Conservation (phyloP, 352 stramenopile species). For the Phytophthora idaei region DNA sequence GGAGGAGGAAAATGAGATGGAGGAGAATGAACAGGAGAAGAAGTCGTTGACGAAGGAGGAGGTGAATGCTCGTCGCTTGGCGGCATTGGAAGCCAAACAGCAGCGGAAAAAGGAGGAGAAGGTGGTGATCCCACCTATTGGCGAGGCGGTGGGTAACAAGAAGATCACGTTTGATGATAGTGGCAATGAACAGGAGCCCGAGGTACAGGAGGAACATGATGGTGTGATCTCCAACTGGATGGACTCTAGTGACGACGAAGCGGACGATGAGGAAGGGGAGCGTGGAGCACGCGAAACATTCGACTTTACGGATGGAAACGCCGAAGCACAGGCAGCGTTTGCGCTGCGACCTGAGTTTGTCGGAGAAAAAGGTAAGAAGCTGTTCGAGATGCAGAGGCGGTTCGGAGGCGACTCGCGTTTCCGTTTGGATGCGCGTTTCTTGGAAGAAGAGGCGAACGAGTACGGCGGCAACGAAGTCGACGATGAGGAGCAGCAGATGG, state of each 20-base stretch:
- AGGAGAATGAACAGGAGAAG: conserved; percentile 11
- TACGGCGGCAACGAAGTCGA: conserved; percentile 54
- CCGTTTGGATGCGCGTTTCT: conserved; percentile 76
- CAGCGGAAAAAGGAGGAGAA: conserved; percentile 38
- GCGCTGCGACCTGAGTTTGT: conserved; percentile 76
- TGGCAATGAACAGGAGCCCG: conserved; percentile 57
- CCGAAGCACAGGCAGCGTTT: conserved; percentile 46
- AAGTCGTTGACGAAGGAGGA: conserved; percentile 33
- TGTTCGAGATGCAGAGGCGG: conserved; percentile 86
- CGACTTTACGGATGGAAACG: conserved; percentile 46
- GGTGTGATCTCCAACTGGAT: conserved; percentile 53
- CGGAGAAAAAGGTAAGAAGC: conserved; percentile 64
- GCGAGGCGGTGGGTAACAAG: conserved; percentile 43
- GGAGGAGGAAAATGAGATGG: conserved; percentile 19
- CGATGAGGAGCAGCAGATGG: conserved; percentile 28
- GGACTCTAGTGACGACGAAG: conserved; percentile 63
- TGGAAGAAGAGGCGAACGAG: conserved; percentile 70
- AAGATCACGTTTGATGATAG: conserved; percentile 84
- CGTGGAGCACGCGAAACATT: conserved; percentile 39
- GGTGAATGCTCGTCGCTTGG: conserved; percentile 43
- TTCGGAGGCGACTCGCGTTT: conserved; percentile 82
- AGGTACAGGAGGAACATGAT: conserved; percentile 20
- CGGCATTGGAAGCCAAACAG: conserved; percentile 57
- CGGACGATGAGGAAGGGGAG: conserved; percentile 14
- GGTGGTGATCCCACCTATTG: conserved; percentile 37